Percentiles rank a stretch among this genome's conserved stretches.
Conservation (phyloP, 768 basidiomycete genomes). For the Leccinum imitatum region DNA sequence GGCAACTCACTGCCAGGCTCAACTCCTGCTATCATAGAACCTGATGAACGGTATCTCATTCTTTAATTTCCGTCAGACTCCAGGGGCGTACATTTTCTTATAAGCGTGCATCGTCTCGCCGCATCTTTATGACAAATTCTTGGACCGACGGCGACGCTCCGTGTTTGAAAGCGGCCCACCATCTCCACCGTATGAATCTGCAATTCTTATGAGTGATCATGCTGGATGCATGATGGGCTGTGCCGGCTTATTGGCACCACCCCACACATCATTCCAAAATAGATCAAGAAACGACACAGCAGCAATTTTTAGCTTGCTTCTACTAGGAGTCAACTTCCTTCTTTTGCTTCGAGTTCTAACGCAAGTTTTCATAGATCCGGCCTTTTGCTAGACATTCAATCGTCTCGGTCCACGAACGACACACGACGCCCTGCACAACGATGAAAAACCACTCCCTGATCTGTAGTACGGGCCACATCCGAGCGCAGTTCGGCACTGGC, state of each 20-base stretch:
- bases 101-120: no score
- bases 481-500: neutral
- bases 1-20: no score
- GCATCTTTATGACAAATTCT: no score
- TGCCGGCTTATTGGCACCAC: neutral
- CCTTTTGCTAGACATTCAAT: neutral
- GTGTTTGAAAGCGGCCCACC: neutral
- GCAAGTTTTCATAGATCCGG: neutral
- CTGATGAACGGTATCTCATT: neutral
- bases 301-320: neutral
- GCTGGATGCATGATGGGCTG: neutral
- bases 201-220: no score
- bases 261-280: neutral
- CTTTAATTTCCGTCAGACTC: neutral
- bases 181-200: neutral
- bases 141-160: no score
- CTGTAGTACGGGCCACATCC: neutral
- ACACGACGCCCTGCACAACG: neutral
- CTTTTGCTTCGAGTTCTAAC: neutral
- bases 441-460: neutral
- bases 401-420: neutral
- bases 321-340: neutral
- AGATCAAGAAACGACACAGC: neutral
- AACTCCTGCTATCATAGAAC: no score
- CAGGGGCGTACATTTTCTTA: no score